Percentiles rank a stretch among this genome's conserved stretches.
Evolutionary conservation across 1,139 yeast species (phyloP).

Genomic region (Kodamaea arcana): DNA sequence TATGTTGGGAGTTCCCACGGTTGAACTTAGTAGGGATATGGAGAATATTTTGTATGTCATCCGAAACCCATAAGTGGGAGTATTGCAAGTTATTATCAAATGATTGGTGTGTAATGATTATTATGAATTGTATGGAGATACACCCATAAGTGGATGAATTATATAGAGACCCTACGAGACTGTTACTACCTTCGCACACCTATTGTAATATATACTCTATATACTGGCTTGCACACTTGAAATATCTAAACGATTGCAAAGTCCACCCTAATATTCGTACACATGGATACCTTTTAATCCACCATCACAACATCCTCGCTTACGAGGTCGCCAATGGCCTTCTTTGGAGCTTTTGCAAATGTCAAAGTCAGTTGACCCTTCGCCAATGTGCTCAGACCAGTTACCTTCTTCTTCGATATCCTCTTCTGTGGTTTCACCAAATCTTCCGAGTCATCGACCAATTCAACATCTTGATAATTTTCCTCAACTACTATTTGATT

Average conservation of each 20-base stretch:
- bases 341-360: slow-evolving; percentile 22
- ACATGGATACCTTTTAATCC: slow-evolving; percentile 8
- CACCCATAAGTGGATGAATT: too few relatives aligned
- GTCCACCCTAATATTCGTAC: slow-evolving; percentile 4
- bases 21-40: slow-evolving; percentile 23
- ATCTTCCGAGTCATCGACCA: slow-evolving; percentile 9
- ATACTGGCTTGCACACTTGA: too few relatives aligned
- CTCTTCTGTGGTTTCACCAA: slow-evolving; percentile 6
- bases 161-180: too few relatives aligned
- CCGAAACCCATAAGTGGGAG: too few relatives aligned
- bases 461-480: neutral
- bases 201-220: too few relatives aligned
- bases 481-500: neutral
- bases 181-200: too few relatives aligned
- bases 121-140: too few relatives aligned
- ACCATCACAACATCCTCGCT: slow-evolving; percentile 16
- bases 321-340: slow-evolving; percentile 36
- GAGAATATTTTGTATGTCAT: slow-evolving; percentile 32
- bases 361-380: slow-evolving; percentile 40
- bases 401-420: slow-evolving; percentile 3
- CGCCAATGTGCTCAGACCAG: slow-evolving; percentile 15
- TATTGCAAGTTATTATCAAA: too few relatives aligned
- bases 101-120: too few relatives aligned
- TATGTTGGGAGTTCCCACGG: slow-evolving; percentile 21
- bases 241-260: too few relatives aligned